Evolutionary conservation across 768 basidiomycete species (phyloP), one percentile per base, ranked within the genome.

Genomic region (Tricholoma sp.): DNA sequence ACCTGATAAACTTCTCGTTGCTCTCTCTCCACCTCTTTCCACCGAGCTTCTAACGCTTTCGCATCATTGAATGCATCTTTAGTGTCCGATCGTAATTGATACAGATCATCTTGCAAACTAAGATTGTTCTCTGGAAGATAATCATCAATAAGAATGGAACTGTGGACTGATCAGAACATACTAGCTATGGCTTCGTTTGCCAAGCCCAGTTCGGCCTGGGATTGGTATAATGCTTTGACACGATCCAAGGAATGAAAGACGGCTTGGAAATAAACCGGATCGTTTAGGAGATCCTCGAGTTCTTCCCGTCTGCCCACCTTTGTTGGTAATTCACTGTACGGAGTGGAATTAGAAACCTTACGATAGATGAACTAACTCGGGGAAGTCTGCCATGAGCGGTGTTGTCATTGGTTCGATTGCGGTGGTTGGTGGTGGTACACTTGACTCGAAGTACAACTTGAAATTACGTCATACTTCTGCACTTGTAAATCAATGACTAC

Each of bases 1-100:
- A 92, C 95, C 77, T 94, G 92, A 67, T 95, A 96, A 18, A 94
- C 79, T 27, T 92, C 91, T 52, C 76, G 82, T 73, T 98, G 96
- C 64, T 94, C 91, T 62, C 85, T 85, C 58, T 97, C 93, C 6
- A 97, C 66, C 51, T 91, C 90, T 62, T 84, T 86, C 93, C 94
- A 96, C 27, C 89, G 78, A 0, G 78, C 76, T 71, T 97, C 93
- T 22, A 96, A 72, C 16, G 77, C 68, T 67, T 91, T 89, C 2
- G 95, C 93, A 59, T 95, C 83, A 63, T 93, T 87, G 63, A 96
- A 98, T 0, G 91, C 86, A 19, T 86, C 86, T 64, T 94, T 83
- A 0, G 95, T 96, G 59, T 93, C 88, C 2, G 86, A 76, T 32
- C 96, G 77, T 39, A 98, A 73, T 43, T 79, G 75, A 64, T 91